Base-by-base conservation (phyloP, 345 rosid genomes). In the Hirschfeldia incana region DNA sequence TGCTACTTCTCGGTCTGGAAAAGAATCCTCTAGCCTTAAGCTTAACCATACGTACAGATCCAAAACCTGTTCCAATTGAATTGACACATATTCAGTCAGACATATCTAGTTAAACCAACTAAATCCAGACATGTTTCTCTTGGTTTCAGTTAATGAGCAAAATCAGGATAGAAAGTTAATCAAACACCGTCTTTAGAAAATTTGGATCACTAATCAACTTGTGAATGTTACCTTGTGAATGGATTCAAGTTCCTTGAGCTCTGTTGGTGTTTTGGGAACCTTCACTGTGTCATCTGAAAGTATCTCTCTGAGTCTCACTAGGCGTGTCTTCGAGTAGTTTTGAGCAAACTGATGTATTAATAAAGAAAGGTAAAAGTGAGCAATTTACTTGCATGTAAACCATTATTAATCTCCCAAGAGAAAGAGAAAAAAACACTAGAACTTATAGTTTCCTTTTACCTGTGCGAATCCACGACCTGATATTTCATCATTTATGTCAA, bases 1-100 rank as follows among this genome's bases (percentile, higher is more conserved):
- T 42, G 97, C 97, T 46, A 91, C 78, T 80, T 89, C 92, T 3
- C 79, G 83, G 82, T 91, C 98, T 2, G 94, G 97, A 83, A 91
- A 94, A 3, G 97, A 87, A 63, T 90, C 97, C 72, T 92, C 95
- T 61, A 92, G 80, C 28, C 90, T 91, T 81, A 85, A 90, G 89
- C 97, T 84, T 88, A 94, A 85, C 98, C 97, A 94, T 58, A 92
- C 92, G 42, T 94, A 94, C 61, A 94, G 87, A 84, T 92, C 97
- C 79, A 94, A 82, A 67, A 91, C 98, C 97, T 94, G 82, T 61
- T 62, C n/a, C 39, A 17, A 42, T 21, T 21, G 21, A 21, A 21
- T 21, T 21, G 21, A 21, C 21, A 21, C 21, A 21, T 21, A 21
- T 21, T 21, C 21, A 21, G 21, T 21, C 21, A 21, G 21, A 29